Conservation (phyloP, 1,139 yeast genomes). For the Wickerhamomyces sp. region DNA sequence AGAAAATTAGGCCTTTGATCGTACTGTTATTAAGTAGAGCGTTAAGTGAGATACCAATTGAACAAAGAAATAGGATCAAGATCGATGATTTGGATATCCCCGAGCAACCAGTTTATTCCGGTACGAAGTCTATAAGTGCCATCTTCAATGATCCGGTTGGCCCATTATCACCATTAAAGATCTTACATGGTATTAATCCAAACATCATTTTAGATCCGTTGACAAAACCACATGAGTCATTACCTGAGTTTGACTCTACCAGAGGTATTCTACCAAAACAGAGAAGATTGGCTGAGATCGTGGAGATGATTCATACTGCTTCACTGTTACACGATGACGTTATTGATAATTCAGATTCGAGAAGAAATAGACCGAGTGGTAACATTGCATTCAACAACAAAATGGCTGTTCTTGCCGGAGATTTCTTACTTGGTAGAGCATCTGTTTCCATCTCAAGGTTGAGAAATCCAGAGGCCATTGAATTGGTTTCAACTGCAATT, state of each 20-base stretch:
- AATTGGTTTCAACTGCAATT: constrained; percentile 88
- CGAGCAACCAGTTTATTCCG: constrained; percentile 53
- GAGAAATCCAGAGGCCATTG: constrained; percentile 95
- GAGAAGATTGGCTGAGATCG: constrained; percentile 91
- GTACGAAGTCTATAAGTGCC: constrained; percentile 28
- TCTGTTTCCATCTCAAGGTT: constrained; percentile 92
- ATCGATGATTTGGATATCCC: constrained; percentile 62
- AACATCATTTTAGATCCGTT: constrained; percentile 73
- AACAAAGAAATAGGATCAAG: constrained; percentile 56
- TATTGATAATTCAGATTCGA: constrained; percentile 84
- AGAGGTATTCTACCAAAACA: constrained; percentile 88
- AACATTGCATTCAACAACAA: constrained; percentile 93
- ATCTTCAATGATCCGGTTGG: constrained; percentile 24
- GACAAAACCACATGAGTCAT: constrained; percentile 70
- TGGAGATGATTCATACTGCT: constrained; percentile 98
- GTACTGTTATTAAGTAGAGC: constrained; percentile 83
- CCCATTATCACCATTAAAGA: constrained; percentile 69
- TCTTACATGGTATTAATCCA: constrained; percentile 88
- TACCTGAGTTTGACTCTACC: constrained; percentile 55
- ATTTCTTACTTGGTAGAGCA: constrained; percentile 89
- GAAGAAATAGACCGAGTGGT: constrained; percentile 89
- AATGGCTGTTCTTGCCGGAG: constrained; percentile 97
- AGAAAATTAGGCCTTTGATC: constrained; percentile 87
- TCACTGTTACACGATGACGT: constrained; percentile 96
- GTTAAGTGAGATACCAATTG: constrained; percentile 67